These are phyloP conservation scores for Pilaira anomala DNA, from an alignment of 192 early-diverging fungal genomes.

Conservation along the genomic window DNA sequence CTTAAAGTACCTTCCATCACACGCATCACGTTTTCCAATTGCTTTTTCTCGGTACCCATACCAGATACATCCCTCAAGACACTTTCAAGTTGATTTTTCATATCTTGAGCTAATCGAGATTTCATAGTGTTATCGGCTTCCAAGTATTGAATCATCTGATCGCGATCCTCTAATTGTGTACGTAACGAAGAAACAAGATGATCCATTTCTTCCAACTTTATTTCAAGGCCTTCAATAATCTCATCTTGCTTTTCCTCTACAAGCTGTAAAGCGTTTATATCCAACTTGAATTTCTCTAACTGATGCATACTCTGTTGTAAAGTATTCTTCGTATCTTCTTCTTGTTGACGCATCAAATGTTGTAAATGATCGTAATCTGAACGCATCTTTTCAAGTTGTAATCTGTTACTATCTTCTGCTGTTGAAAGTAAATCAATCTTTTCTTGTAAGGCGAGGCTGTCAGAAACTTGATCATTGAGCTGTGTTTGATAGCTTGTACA, in stretches of 20 bases:
- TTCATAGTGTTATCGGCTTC: constrained; percentile 19
- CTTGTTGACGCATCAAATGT: constrained; percentile 23
- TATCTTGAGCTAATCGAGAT: neutral
- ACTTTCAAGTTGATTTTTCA: constrained; percentile 19
- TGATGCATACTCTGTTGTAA: constrained; percentile 24
- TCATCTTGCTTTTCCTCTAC: constrained; percentile 38
- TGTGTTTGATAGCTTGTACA: neutral
- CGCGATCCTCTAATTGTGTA: constrained; percentile 20
- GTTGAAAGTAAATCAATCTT: neutral
- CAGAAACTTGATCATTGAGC: neutral
- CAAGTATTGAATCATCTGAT: constrained; percentile 13
- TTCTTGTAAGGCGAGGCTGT: too few species aligned
- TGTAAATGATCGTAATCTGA: constrained; percentile 4
- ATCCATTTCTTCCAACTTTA: constrained; percentile 34
- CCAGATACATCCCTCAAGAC: constrained; percentile 23
- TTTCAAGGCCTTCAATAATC: constrained; percentile 27
- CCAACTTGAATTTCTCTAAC: constrained; percentile 29
- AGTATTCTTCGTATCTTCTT: constrained; percentile 29
- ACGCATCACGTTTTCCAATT: constrained; percentile 27
- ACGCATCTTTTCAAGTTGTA: neutral
- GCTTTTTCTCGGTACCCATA: constrained; percentile 27
- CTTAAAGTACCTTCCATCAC: constrained; percentile 26
- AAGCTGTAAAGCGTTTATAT: constrained; percentile 21
- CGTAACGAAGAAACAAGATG: constrained; percentile 10
- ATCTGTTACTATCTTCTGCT: neutral